Evolutionary conservation across 495 filamentous ascomycete genomes (phyloP).

Genomic region (Annulohypoxylon bovei): DNA sequence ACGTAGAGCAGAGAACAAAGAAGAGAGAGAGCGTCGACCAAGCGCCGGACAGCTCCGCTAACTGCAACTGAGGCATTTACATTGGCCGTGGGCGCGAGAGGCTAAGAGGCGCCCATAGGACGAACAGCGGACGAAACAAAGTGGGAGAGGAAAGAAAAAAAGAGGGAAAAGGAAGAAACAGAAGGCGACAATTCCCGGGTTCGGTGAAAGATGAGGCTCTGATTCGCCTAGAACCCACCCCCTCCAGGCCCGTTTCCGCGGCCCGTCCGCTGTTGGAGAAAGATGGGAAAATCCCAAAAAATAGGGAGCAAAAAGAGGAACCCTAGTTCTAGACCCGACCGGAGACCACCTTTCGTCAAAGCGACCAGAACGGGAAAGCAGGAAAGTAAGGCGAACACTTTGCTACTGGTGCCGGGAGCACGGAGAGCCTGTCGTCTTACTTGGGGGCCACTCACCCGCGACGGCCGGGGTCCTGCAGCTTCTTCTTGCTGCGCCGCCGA

Average conservation of each 20-base stretch:
- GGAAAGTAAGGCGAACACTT: constrained; percentile 36
- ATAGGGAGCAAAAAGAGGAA: constrained; percentile 13
- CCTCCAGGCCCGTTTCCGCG: constrained; percentile 36
- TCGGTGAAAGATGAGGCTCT: constrained; percentile 42
- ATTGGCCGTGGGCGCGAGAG: constrained; percentile 26
- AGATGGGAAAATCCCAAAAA: constrained; percentile 6
- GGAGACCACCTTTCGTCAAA: constrained; percentile 8
- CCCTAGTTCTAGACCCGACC: constrained; percentile 38
- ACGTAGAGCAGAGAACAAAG: constrained; percentile 35
- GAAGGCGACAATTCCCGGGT: constrained; percentile 40
- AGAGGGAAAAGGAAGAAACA: constrained; percentile 20
- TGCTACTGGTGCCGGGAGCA: constrained; percentile 20
- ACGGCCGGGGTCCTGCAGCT: constrained; percentile 30
- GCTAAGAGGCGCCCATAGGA: constrained; percentile 18
- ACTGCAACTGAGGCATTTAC: constrained; percentile 43
- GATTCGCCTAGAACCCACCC: constrained; percentile 39
- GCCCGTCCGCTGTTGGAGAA: constrained; percentile 33
- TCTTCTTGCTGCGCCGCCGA: constrained; percentile 36
- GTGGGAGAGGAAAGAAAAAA: constrained; percentile 1
- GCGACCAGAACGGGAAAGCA: neutral
- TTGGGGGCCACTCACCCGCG: constrained; percentile 18
- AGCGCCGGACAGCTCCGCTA: constrained; percentile 28
- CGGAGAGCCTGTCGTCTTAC: constrained; percentile 40
- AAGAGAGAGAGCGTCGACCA: constrained; percentile 17
- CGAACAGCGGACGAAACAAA: constrained; percentile 11